Evolutionary conservation across 2,329 filamentous ascomycete genomes (phyloP), one percentile per base, ranked within the genome.

Genomic region (Phoma herbarum): DNA sequence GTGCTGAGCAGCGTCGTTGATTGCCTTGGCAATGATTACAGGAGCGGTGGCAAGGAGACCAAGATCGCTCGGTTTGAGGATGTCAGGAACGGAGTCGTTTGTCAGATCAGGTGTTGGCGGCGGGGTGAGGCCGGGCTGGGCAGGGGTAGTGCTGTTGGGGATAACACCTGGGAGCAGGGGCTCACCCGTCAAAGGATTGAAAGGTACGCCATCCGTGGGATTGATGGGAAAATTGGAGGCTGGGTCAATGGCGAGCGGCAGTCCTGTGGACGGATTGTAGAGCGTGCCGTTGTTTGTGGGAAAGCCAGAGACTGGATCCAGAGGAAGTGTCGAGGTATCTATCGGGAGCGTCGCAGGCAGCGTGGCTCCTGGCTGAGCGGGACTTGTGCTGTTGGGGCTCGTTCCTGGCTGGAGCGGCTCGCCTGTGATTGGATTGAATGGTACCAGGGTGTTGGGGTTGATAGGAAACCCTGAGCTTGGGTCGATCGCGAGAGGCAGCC

Each of bases 1-100:
- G 14, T 45, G 50, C 41, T 45, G 41, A 25, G 50, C 41, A 10
- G 50, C 50, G 18, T 52, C 50, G 26, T 35, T 45, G 29, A 52
- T 20, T 37, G 37, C 23, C n/a, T 45, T 26, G 20, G 41, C 50
- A 7, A 52, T 14, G 6, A 26, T 11, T 7, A 10, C 50, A 20
- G 50, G 50, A 22, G n/a, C 11, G 16, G 20, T 52, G 12, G 7
- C 16, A 23, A 52, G 23, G 11, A 52, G 41, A 20, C n/a, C 41
- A 28, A 37, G 1, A 22, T 52, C 50, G 23, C 14, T 28, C 3
- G 46, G 16, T 33, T 49, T 49, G 22, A 49, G 42, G 7, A 53
- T 25, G 10, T 25, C 35, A 4, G 35, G 25, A 25, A 48, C 20
- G 35, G 52, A 45, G 11, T 44, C 49, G 18, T 20, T 35, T 10